Conservation (phyloP, 1,284 basidiomycete species). For the Veloboletus limbatus region DNA sequence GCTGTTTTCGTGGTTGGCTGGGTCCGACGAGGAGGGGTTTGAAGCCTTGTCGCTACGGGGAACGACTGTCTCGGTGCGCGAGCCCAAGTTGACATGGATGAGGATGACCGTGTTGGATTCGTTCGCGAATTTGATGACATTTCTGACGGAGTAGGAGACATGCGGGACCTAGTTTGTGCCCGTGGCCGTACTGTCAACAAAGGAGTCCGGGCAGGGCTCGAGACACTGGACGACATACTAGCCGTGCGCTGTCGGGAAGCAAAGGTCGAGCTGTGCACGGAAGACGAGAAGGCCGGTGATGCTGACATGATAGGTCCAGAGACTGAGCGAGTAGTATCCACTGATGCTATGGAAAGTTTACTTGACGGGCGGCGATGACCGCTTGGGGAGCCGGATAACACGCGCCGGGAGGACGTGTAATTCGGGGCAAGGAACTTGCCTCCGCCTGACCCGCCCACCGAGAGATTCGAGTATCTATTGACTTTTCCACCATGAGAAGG, state of each 20-base stretch:
- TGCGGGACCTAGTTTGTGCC: constrained; percentile 43
- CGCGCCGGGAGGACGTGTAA: constrained; percentile 43
- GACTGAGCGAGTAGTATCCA: constrained; percentile 32
- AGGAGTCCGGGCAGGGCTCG: constrained; percentile 36
- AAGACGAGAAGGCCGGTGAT: constrained; percentile 32
- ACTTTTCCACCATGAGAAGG: constrained; percentile 38
- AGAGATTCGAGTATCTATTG: constrained; percentile 50
- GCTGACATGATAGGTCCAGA: constrained; percentile 35
- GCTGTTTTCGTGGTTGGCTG: constrained; percentile 48
- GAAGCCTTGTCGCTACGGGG: constrained; percentile 39
- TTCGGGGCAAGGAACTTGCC: constrained; percentile 50
- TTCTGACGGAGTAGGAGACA: constrained; percentile 59
- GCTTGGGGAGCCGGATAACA: constrained; percentile 45
- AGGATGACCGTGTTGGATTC: constrained; percentile 41
- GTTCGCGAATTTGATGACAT: constrained; percentile 43
- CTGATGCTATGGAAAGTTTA: constrained; percentile 29
- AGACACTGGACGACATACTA: constrained; percentile 50
- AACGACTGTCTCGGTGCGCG: constrained; percentile 64
- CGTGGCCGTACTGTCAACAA: constrained; percentile 40
- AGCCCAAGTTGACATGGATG: constrained; percentile 60
- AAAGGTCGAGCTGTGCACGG: constrained; percentile 63
- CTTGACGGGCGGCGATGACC: constrained; percentile 37
- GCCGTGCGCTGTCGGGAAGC: constrained; percentile 76
- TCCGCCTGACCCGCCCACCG: constrained; percentile 38
- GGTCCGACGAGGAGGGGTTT: constrained; percentile 45